These are phyloP conservation scores for Coccomyxa sp. DNA, from an alignment of 139 green algal species.

Conservation along the genomic window DNA sequence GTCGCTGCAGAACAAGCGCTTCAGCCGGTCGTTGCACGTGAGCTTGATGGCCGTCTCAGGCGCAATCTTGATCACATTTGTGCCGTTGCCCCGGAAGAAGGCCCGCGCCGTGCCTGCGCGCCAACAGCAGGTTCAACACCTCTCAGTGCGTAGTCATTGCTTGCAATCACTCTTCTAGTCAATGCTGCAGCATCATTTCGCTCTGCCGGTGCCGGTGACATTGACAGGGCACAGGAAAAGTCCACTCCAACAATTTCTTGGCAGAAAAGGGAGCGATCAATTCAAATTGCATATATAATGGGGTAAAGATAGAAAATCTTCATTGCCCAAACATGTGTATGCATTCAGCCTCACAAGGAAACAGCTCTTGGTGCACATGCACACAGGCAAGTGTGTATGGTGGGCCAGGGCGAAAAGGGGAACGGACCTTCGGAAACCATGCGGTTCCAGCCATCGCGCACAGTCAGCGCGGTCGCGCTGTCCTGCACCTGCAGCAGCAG, in stretches of 20 bases:
- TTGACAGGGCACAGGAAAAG: neutral
- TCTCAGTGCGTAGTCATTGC: neutral
- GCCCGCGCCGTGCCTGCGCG: slow-evolving; percentile 56
- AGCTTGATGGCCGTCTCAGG: slow-evolving; percentile 86
- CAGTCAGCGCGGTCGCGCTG: slow-evolving; percentile 39
- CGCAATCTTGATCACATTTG: slow-evolving; percentile 90
- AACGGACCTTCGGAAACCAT: slow-evolving; percentile 75
- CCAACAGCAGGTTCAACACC: neutral
- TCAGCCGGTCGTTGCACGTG: slow-evolving; percentile 74
- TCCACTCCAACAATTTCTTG: no score
- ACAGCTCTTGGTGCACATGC: no score
- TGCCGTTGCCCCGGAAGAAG: slow-evolving; percentile 87
- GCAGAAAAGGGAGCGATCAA: no score
- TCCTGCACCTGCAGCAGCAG: slow-evolving; percentile 82
- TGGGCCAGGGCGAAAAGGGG: no score
- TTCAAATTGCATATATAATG: no score
- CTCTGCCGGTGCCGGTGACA: neutral
- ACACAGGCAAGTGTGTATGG: no score
- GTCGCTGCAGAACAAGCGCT: slow-evolving; percentile 49
- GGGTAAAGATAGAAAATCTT: no score
- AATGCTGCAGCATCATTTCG: no score
- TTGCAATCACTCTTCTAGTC: neutral
- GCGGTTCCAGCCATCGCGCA: slow-evolving; percentile 52
- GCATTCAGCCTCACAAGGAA: no score
- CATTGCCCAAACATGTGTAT: no score